Conservation (phyloP, 768 basidiomycete species). For the Podaxis carcinomalis region DNA sequence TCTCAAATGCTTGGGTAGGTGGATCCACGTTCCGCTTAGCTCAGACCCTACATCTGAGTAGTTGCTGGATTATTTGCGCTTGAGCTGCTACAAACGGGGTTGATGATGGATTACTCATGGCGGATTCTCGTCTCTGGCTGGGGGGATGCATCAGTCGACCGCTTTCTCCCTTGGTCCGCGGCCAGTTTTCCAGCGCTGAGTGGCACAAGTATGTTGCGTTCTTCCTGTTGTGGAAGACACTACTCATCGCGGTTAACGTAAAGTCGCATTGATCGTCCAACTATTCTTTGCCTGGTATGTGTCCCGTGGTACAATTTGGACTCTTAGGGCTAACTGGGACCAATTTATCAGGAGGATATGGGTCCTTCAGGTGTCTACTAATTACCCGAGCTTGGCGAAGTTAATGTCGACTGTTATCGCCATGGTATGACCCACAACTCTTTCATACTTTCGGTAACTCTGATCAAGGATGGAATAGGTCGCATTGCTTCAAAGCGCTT, state of each 20-base stretch:
- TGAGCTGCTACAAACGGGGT: conserved; percentile 6
- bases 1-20: conserved; percentile 4
- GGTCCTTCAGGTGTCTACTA: conserved; percentile 1
- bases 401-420: conserved; percentile 7
- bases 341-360: conserved; percentile 9
- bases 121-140: conserved; percentile 7
- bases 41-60: not conserved
- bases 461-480: not conserved
- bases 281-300: conserved; percentile 12
- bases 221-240: not conserved
- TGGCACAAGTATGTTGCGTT: not conserved
- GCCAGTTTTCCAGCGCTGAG: conserved; percentile 6
- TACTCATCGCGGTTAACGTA: not conserved
- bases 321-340: not conserved
- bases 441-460: not conserved
- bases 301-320: not conserved
- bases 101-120: conserved; percentile 12
- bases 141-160: not conserved
- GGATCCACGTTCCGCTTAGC: not conserved
- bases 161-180: conserved; percentile 1
- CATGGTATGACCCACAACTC: not conserved
- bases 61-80: conserved; percentile 3
- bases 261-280: conserved; percentile 9
- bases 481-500: not conserved
- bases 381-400: not conserved